Evolutionary conservation across 495 filamentous ascomycete genomes (phyloP), one percentile per base, ranked within the genome.

Genomic region (Glonium stellatum): DNA sequence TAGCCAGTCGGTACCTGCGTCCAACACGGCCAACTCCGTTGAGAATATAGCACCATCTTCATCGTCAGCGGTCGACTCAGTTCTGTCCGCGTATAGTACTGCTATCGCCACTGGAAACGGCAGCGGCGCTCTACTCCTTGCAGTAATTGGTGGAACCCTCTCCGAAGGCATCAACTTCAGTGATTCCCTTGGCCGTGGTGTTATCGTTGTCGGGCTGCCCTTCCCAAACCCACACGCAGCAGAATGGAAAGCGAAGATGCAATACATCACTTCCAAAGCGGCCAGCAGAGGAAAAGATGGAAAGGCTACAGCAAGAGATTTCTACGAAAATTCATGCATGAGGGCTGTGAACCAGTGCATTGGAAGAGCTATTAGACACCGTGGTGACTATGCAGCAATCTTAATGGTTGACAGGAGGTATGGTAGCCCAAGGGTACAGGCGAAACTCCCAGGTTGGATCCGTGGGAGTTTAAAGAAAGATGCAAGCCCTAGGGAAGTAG

Each of bases 141-240:
- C 88, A 39, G 90, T 98, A n/a, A 85, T 98, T 3, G 92, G 93
- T 41, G 93, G 93, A 34, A 93, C 91, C 63, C 82, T 98, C 73
- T 92, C 87, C 55, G 93, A 98, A 74, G 93, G 93, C 57, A 97
- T 98, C 76, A 98, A 98, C 73, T 98, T 98, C 78, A 91, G 90
- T 13, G 93, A 98, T 70, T 79, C 80, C 13, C 83, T 98, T 11
- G 93, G 93, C 4, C 84, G 93, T 41, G 91, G 88, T 49, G 89
- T 98, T 39, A 70, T 96, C 6, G 87, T 97, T 48, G 82, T 97
- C 46, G 93, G 93, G 1, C 77, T 97, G 0, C 93, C 93, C 1
- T 98, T 93, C 70, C 92, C 93, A 4, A 98, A 98, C 66, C 86
- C 88, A 55, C 82, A 87, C 67, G 89, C 87, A 10, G 85, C 90